Base-by-base conservation (phyloP, 371 early-diverging fungal genomes). In the Chytridium lagenaria region DNA sequence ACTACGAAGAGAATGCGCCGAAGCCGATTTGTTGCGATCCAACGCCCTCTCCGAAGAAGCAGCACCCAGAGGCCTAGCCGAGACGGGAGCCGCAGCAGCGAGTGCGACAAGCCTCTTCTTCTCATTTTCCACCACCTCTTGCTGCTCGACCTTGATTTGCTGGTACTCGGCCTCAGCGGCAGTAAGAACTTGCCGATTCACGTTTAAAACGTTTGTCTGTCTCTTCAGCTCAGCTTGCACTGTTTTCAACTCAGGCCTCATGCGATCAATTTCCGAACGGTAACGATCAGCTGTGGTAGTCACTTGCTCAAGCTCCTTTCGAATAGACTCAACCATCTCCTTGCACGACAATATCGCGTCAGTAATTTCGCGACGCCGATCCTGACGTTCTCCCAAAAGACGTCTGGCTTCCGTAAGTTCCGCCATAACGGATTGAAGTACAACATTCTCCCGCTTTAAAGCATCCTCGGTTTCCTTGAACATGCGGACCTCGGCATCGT, bases 401-500 rank as follows among this genome's bases (percentile, higher is more conserved):
- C 68, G 40, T 61, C 73, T 30, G 1, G 79, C 78, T 23, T 79
- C 75, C 31, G 51, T 69, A 10, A 84, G 70, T 23, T 84, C 81
- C 37, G 39, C 49, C 38, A 50, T 44, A 12, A 40, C 51, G 3
- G 70, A 38, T 36, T 72, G 59, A 19, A 79, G 31, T 49, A 55
- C 39, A 50, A 69, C 72, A 59, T 69, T 64, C 63, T 84, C 84
- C 7, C 75, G 65, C 1, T 33, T 66, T 37, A 82, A 50, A 2
- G 59, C 39, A 2, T 36, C 72, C 71, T 78, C 66, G 23, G 70
- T 74, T 64, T 84, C 84, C 1, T 33, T 37, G 22, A 72, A 70
- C 38, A 79, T 77, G 30, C 66, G 74, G 37, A 52, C 40, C 50
- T 85, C 83, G 19, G 79, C 73, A 59, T 85, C 85, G 44, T 69